A percentile compares a stretch with the other conserved stretches of the same genome.
phyloP scores from a whole-genome alignment of 169 alveolate species.

The Cryptosporidium sp. region DNA sequence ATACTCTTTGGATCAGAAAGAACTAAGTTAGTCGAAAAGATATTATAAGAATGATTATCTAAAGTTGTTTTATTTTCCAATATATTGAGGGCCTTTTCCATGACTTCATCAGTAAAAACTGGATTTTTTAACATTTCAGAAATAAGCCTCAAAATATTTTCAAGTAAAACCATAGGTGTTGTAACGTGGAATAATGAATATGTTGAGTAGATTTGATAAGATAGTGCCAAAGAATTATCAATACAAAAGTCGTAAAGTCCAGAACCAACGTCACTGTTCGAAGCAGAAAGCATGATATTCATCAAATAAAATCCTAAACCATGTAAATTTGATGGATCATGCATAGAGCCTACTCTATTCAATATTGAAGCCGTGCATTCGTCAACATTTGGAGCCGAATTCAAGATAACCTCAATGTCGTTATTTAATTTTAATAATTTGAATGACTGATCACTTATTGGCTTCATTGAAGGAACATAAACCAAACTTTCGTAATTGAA shows the following conservation, averaged over 20 bases:
- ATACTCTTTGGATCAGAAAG: conserved; percentile 6
- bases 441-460: background rate
- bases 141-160: background rate
- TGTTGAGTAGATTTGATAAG: background rate
- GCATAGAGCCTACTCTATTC: conserved; percentile 8
- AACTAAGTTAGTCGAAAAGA: background rate
- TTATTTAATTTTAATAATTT: conserved; percentile 10
- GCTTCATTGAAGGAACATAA: background rate
- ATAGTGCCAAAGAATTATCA: background rate
- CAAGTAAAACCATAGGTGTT: background rate
- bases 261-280: background rate
- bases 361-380: conserved; percentile 15
- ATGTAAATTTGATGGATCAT: conserved; percentile 11
- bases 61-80: background rate
- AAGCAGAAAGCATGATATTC: conserved; percentile 16
- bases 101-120: background rate
- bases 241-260: conserved; percentile 33
- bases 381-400: background rate
- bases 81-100: conserved; percentile 9
- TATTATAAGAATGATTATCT: background rate
- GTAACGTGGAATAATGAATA: background rate
- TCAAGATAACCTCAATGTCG: conserved; percentile 3
- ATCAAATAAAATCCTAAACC: conserved; percentile 24
- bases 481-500: background rate
- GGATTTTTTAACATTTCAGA: conserved; percentile 16